phyloP scores from a whole-genome alignment of 257 asterid species.

The Petunia secreta region DNA sequence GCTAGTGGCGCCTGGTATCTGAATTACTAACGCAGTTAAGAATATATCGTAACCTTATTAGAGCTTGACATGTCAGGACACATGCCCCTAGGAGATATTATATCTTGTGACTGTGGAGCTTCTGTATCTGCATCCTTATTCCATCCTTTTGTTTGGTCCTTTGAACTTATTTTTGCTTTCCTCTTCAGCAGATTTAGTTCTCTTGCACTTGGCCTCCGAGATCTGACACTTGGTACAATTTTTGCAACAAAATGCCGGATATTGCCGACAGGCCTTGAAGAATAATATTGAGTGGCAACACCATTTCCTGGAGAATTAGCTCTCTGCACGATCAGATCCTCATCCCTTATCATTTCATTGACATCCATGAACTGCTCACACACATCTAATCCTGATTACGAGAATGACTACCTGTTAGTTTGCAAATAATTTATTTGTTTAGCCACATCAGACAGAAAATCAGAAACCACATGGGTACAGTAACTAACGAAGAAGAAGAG shows the following conservation, averaged over 20 bases:
- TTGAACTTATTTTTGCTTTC: constrained; percentile 82
- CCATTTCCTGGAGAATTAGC: constrained; percentile 65
- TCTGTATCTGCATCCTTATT: constrained; percentile 81
- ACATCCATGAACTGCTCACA: constrained; percentile 99
- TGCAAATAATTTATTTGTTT: constrained; percentile 28
- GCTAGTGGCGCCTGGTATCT: not conserved
- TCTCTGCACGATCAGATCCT: constrained; percentile 82
- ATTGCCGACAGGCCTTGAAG: constrained; percentile 64
- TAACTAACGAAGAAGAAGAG: not conserved
- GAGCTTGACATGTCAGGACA: constrained; percentile 63
- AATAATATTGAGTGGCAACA: constrained; percentile 60
- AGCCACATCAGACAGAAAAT: constrained; percentile 22
- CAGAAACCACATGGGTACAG: not conserved
- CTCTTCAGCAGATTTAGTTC: constrained; percentile 94
- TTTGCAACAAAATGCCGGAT: constrained; percentile 77
- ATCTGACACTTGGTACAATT: constrained; percentile 80
- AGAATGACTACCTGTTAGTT: constrained; percentile 30
- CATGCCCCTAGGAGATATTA: constrained; percentile 61
- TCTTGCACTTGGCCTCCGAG: constrained; percentile 98
- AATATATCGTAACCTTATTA: constrained; percentile 60
- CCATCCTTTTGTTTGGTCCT: constrained; percentile 91
- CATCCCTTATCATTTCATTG: constrained; percentile 91
- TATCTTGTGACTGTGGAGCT: constrained; percentile 67
- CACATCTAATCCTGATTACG: constrained; percentile 77
- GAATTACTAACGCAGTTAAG: constrained; percentile 11